These are phyloP conservation scores for Saururus chinensis DNA, from an alignment of 164 flowering plant species.

Conservation along the genomic window DNA sequence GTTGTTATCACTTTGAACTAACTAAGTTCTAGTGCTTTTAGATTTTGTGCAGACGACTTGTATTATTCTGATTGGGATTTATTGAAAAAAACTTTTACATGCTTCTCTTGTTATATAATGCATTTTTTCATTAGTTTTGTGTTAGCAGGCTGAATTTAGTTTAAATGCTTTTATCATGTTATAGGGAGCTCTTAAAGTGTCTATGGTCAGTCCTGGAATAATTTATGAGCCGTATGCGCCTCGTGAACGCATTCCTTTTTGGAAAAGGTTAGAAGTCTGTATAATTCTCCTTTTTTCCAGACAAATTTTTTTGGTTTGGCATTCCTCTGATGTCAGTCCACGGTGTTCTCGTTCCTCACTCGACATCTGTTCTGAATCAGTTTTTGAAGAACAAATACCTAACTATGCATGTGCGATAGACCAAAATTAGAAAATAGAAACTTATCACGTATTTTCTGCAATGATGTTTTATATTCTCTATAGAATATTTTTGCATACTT, in stretches of 20 bases:
- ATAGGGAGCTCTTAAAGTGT: slow-evolving; percentile 60
- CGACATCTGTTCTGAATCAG: too few species aligned
- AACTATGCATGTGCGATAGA: neutral
- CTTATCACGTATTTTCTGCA: neutral
- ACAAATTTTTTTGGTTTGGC: neutral
- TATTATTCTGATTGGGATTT: neutral
- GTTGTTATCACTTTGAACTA: too few species aligned
- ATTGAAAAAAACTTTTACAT: neutral
- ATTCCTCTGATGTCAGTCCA: neutral
- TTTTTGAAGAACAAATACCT: neutral
- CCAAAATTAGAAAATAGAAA: neutral
- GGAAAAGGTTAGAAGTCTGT: slow-evolving; percentile 48
- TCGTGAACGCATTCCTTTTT: slow-evolving; percentile 63
- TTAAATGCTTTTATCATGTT: slow-evolving; percentile 11
- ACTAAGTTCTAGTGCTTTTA: too few species aligned
- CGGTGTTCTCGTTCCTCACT: neutral
- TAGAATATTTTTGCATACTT: neutral
- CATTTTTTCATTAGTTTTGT: neutral
- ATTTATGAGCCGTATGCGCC: slow-evolving; percentile 84
- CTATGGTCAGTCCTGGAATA: slow-evolving; percentile 82
- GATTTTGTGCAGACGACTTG: neutral
- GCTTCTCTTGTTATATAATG: neutral
- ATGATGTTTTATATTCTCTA: neutral
- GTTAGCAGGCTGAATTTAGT: neutral
- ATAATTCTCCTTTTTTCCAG: neutral